Conservation (phyloP, 2,329 filamentous ascomycete species). For the Calonectria henricotiae region DNA sequence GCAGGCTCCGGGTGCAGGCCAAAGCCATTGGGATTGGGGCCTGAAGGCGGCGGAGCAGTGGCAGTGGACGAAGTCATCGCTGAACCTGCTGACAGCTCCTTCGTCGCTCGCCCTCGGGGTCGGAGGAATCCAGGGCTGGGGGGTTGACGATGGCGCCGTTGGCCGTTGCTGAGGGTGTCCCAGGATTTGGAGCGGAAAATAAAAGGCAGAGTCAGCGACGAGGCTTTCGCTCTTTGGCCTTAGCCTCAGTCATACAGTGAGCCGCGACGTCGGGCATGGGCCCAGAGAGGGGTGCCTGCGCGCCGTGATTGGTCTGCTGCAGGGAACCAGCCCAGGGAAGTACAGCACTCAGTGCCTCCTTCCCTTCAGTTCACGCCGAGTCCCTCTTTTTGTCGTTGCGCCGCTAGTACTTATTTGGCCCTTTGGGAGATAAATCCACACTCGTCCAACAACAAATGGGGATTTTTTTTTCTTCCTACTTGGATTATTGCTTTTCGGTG, state of each 20-base stretch:
- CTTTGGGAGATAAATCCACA: constrained; percentile 14
- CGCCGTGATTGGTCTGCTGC: constrained; percentile 47
- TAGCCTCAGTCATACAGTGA: constrained; percentile 45
- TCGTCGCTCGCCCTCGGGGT: constrained; percentile 62
- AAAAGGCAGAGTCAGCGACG: constrained; percentile 51
- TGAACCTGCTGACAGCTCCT: constrained; percentile 71
- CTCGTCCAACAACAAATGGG: constrained; percentile 3
- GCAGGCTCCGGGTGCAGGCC: constrained; percentile 48
- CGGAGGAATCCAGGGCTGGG: constrained; percentile 43
- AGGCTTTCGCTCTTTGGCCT: constrained; percentile 49
- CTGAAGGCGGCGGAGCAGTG: constrained; percentile 53
- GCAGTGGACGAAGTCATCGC: constrained; percentile 74
- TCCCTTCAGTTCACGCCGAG: constrained; percentile 45
- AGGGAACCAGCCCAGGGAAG: constrained; percentile 33
- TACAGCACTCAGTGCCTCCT: constrained; percentile 37
- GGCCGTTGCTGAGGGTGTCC: constrained; percentile 36
- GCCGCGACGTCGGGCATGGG: constrained; percentile 53
- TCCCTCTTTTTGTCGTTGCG: constrained; percentile 27
- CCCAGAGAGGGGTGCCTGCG: constrained; percentile 44
- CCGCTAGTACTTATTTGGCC: constrained; percentile 20
- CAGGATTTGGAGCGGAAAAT: constrained; percentile 46
- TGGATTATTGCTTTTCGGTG: constrained; percentile 3
- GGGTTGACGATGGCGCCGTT: constrained; percentile 41
- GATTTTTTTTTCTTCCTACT: neutral
- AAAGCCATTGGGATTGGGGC: constrained; percentile 53